phyloP scores from a whole-genome alignment of 2,329 filamentous ascomycete species.

The Elsinoe batatas region DNA sequence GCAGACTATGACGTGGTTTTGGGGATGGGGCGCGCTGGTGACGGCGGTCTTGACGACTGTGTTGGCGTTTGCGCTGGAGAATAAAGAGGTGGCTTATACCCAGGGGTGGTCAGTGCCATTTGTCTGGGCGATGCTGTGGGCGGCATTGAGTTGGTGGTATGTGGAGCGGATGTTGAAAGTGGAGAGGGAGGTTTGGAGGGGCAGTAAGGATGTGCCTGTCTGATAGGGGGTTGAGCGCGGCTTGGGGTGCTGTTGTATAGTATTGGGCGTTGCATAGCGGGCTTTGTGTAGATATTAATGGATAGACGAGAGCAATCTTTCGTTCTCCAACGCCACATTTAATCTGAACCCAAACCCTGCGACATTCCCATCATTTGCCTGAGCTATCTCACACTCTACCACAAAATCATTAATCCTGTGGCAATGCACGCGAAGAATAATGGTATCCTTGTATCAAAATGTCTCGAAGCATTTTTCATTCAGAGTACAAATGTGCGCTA shows the following conservation, averaged over 20 bases:
- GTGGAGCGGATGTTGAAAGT: conserved; percentile 30
- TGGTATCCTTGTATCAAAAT: neutral
- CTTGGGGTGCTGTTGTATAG: too few species aligned
- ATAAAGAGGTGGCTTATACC: conserved; percentile 37
- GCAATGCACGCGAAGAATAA: neutral
- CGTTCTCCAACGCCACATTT: too few species aligned
- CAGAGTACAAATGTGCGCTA: conserved; percentile 7
- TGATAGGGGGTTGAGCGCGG: neutral
- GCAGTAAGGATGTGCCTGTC: neutral
- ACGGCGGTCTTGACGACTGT: conserved; percentile 34
- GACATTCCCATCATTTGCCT: too few species aligned
- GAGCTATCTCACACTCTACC: too few species aligned
- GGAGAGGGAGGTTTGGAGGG: conserved; percentile 27
- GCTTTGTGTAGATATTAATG: too few species aligned
- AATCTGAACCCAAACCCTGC: too few species aligned
- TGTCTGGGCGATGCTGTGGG: conserved; percentile 41
- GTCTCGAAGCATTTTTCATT: neutral
- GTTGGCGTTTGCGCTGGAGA: conserved; percentile 38
- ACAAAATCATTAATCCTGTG: too few species aligned
- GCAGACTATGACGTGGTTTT: conserved; percentile 42
- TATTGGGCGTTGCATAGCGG: too few species aligned
- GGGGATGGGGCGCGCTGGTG: conserved; percentile 38
- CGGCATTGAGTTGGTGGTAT: conserved; percentile 36
- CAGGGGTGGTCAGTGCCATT: conserved; percentile 43
- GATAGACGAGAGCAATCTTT: too few species aligned